Base-by-base conservation (phyloP, 208 protist genomes). In the Acanthamoeba culbertsoni region DNA sequence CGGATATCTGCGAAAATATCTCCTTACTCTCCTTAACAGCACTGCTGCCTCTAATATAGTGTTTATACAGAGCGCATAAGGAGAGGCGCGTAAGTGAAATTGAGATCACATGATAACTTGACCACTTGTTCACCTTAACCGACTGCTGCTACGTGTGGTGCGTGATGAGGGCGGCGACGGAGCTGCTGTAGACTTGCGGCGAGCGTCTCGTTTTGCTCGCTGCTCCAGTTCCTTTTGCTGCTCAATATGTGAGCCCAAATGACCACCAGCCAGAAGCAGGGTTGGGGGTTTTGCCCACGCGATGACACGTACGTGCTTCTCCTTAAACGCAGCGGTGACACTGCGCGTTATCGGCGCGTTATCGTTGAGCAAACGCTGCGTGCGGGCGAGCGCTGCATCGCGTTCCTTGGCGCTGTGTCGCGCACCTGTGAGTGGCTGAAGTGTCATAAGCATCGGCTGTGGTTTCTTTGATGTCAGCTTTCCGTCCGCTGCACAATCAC, bases 281-380 rank as follows among this genome's bases (percentile, higher is more conserved):
- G 16, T 7, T 26, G 71, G 8, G 33, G 7, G 7, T 46, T 82
- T 51, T 10, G 40, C 7, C 6, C 20, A 35, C 71, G 23, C 20
- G 40, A 16, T 10, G 7, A 42, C 42, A 55, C 75, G n/a, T 59
- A 86, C 75, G 18, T 51, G 40, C 33, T 86, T 48, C n/a, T 86
- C 75, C 33, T 86, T 86, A 43, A 86, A 86, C 7, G 75, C 75
- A 16, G 75, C 75, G 45, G 75, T 86, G 12, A 86, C 75, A 31
- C 75, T 86, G 75, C 75, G 75, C 7, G 75, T 86, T 18, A 86
- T 86, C 26, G 75, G 75, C 6, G 75, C 75, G 28, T 86, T 86
- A 43, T 86, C 75, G 45, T 86, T 86, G 14, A 86, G 18, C 42
- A 59, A 31, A 43, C 75, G 75, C 75, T 86, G 75, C 12, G 75